Conservation (phyloP, 2,329 filamentous ascomycete genomes). For the Calonectria henricotiae region DNA sequence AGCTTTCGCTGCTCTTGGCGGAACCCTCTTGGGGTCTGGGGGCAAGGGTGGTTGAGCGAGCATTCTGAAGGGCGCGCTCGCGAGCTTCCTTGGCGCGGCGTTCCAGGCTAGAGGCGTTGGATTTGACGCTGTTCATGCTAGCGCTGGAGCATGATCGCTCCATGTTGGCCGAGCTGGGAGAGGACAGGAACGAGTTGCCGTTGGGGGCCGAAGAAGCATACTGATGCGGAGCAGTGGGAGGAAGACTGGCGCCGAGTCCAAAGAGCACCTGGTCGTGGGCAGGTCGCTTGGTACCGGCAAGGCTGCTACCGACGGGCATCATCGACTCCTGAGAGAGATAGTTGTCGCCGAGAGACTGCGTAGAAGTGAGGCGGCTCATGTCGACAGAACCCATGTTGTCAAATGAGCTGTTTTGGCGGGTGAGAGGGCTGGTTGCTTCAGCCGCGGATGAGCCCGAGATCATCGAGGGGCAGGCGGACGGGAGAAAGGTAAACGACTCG, state of each 20-base stretch:
- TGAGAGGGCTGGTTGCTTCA: slow-evolving; percentile 61
- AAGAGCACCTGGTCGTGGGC: slow-evolving; percentile 55
- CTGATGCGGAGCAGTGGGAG: slow-evolving; percentile 46
- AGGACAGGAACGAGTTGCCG: slow-evolving; percentile 53
- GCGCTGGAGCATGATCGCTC: slow-evolving; percentile 66
- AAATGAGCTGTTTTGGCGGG: slow-evolving; percentile 62
- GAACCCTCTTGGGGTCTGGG: slow-evolving; percentile 62
- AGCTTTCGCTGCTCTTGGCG: slow-evolving; percentile 27
- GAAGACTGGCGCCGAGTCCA: slow-evolving; percentile 60
- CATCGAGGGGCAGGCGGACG: slow-evolving; percentile 63
- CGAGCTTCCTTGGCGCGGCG: slow-evolving; percentile 67
- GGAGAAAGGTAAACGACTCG: slow-evolving; percentile 51
- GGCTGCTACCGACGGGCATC: slow-evolving; percentile 41
- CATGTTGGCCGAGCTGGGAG: slow-evolving; percentile 60
- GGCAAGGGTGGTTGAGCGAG: slow-evolving; percentile 59
- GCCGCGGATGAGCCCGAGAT: slow-evolving; percentile 60
- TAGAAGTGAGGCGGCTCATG: slow-evolving; percentile 61
- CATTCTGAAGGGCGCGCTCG: slow-evolving; percentile 64
- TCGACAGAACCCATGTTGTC: slow-evolving; percentile 54
- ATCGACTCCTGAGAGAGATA: slow-evolving; percentile 47
- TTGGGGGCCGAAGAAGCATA: slow-evolving; percentile 54
- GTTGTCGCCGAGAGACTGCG: slow-evolving; percentile 55
- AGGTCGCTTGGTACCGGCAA: slow-evolving; percentile 53
- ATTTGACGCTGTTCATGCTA: slow-evolving; percentile 62
- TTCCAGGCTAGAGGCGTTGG: slow-evolving; percentile 63